A percentile compares a stretch with the other conserved stretches of the same genome.
These are phyloP conservation scores for Auxenochlorella protothecoides DNA, from an alignment of 139 green algal genomes.

Conservation along the genomic window DNA sequence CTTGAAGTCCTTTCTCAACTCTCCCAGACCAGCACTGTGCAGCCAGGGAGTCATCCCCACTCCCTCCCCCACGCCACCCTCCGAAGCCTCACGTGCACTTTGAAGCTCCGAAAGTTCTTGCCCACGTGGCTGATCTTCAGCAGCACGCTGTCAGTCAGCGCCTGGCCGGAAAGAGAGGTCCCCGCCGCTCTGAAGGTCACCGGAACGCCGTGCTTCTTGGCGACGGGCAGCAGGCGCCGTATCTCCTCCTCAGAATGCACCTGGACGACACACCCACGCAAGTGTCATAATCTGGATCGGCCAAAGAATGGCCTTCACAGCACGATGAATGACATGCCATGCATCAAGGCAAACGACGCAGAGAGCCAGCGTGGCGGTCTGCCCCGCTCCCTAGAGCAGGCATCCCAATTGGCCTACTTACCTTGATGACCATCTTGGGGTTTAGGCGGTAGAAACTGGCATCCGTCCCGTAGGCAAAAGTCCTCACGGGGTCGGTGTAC, in stretches of 20 bases:
- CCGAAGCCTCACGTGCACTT: constrained; percentile 40
- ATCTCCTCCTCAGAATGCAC: constrained; percentile 85
- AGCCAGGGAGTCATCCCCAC: too few species aligned
- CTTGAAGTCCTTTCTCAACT: too few species aligned
- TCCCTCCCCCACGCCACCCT: too few species aligned
- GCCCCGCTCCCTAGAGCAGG: too few species aligned
- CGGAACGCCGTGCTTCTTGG: constrained; percentile 70
- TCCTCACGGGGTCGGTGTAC: constrained; percentile 82
- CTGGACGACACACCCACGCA: too few species aligned
- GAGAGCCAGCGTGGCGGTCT: too few species aligned
- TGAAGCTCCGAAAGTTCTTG: constrained; percentile 89
- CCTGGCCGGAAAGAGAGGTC: constrained; percentile 85
- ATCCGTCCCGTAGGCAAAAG: constrained; percentile 92
- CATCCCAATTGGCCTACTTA: background rate
- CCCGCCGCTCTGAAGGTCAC: constrained; percentile 92
- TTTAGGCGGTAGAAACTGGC: constrained; percentile 90
- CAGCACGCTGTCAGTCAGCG: constrained; percentile 88
- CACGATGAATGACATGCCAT: too few species aligned
- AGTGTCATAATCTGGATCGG: constrained; percentile 14
- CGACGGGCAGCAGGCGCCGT: constrained; percentile 72
- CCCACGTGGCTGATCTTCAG: constrained; percentile 93
- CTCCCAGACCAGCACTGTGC: too few species aligned
- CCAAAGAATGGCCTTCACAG: too few species aligned
- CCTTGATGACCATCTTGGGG: constrained; percentile 78
- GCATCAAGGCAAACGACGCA: too few species aligned